phyloP scores from a whole-genome alignment of 768 basidiomycete genomes.

The Fomitopsis serialis region DNA sequence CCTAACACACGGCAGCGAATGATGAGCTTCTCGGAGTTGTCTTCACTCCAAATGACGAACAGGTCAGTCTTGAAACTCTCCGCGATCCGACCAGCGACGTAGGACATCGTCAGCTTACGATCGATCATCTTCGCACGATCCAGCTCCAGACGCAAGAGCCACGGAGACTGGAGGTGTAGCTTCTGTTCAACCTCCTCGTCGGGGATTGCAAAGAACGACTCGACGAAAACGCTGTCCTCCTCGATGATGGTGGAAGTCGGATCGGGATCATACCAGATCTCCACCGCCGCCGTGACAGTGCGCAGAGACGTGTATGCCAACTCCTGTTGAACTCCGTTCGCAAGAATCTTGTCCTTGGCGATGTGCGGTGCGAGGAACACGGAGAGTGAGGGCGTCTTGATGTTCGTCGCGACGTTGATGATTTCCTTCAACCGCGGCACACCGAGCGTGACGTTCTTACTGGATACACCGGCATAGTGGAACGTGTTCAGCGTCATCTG shows the following conservation, averaged over 20 bases:
- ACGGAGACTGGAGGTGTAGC: constrained; percentile 88
- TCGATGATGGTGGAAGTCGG: constrained; percentile 91
- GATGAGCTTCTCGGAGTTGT: constrained; percentile 95
- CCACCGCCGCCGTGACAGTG: constrained; percentile 91
- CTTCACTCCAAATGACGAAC: constrained; percentile 98
- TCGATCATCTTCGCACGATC: constrained; percentile 98
- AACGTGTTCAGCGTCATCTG: constrained; percentile 99
- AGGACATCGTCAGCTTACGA: constrained; percentile 91
- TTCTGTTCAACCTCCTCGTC: constrained; percentile 94
- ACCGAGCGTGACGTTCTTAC: constrained; percentile 98
- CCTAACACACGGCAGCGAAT: constrained; percentile 93
- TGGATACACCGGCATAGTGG: constrained; percentile 99
- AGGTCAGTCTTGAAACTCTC: constrained; percentile 94
- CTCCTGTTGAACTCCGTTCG: constrained; percentile 90
- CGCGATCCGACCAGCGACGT: constrained; percentile 89
- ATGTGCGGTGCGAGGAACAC: constrained; percentile 81
- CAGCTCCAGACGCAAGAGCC: constrained; percentile 94
- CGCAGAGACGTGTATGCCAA: constrained; percentile 90
- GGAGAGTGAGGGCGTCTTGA: constrained; percentile 96
- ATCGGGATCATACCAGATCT: constrained; percentile 98
- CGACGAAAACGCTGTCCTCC: constrained; percentile 92
- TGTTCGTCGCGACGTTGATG: constrained; percentile 97
- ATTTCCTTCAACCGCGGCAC: constrained; percentile 99
- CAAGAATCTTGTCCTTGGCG: constrained; percentile 51
- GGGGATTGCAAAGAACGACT: constrained; percentile 98